These are phyloP conservation scores for Xylariaceae sp. DNA, from an alignment of 2,329 filamentous ascomycete genomes.

Conservation along the genomic window DNA sequence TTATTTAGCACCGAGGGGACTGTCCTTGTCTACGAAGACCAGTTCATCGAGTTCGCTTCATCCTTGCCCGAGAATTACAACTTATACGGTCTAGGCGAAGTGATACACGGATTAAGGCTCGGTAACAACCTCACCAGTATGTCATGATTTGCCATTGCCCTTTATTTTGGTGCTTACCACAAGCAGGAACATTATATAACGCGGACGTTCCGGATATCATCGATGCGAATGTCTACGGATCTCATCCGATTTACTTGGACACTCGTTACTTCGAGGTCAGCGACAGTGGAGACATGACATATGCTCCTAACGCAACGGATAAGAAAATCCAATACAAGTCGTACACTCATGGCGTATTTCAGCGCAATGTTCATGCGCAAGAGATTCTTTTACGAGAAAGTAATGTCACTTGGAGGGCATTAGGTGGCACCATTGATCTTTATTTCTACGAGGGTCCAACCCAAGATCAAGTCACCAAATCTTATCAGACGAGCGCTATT, in stretches of 20 bases:
- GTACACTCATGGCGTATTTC: slow-evolving; percentile 71
- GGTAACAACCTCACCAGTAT: slow-evolving; percentile 65
- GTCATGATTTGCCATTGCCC: slow-evolving; percentile 13
- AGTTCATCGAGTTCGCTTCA: slow-evolving; percentile 71
- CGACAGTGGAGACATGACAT: slow-evolving; percentile 42
- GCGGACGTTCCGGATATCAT: slow-evolving; percentile 64
- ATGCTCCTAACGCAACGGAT: slow-evolving; percentile 51
- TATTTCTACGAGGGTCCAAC: slow-evolving; percentile 75
- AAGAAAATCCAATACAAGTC: slow-evolving; percentile 54
- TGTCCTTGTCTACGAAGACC: slow-evolving; percentile 68
- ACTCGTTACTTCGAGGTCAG: slow-evolving; percentile 67
- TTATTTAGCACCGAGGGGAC: slow-evolving; percentile 64
- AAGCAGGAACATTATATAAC: slow-evolving; percentile 48
- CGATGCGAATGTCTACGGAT: slow-evolving; percentile 68
- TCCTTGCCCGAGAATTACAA: slow-evolving; percentile 67
- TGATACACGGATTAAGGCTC: slow-evolving; percentile 66
- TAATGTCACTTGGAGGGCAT: slow-evolving; percentile 66
- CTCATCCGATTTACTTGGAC: slow-evolving; percentile 75
- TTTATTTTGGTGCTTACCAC: background rate
- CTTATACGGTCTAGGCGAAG: slow-evolving; percentile 70
- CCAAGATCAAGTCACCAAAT: slow-evolving; percentile 62
- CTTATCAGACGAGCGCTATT: slow-evolving; percentile 63
- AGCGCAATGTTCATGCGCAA: slow-evolving; percentile 72
- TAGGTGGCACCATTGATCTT: slow-evolving; percentile 74
- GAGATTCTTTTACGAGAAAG: slow-evolving; percentile 62